A percentile compares a stretch with the other conserved stretches of the same genome.
These are phyloP conservation scores for Logfia minima DNA, from an alignment of 129 eudicot species.

Conservation along the genomic window DNA sequence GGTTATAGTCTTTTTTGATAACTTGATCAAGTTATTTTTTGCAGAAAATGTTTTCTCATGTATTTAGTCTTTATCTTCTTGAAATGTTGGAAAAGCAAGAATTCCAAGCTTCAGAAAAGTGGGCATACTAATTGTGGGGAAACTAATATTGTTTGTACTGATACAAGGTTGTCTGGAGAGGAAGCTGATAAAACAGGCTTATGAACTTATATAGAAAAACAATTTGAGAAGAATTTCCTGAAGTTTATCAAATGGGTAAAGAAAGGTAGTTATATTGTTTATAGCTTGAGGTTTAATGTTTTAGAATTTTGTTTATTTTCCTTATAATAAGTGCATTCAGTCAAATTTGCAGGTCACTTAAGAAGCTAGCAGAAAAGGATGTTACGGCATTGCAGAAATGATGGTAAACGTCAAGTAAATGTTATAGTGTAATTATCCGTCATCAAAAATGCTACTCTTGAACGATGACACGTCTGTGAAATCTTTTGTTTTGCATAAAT, in stretches of 20 bases:
- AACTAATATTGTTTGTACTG: too few species aligned
- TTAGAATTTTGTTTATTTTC: constrained; percentile 17
- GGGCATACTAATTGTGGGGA: too few species aligned
- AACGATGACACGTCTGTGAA: too few species aligned
- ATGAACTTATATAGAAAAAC: constrained; percentile 63
- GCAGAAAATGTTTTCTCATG: neutral
- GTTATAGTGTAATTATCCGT: neutral
- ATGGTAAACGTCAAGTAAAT: constrained; percentile 24
- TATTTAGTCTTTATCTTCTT: too few species aligned
- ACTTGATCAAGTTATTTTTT: constrained; percentile 19
- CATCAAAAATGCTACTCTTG: neutral
- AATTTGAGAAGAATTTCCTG: constrained; percentile 67
- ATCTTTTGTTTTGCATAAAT: too few species aligned
- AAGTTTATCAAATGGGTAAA: constrained; percentile 74
- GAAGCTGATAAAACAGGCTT: too few species aligned
- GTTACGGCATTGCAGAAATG: constrained; percentile 82
- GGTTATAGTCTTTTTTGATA: constrained; percentile 13
- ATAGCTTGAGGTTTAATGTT: constrained; percentile 4
- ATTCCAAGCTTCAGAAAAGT: too few species aligned
- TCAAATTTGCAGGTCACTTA: constrained; percentile 54
- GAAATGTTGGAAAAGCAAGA: too few species aligned
- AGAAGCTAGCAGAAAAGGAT: constrained; percentile 76
- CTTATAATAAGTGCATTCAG: constrained; percentile 24
- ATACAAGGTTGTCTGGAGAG: too few species aligned
- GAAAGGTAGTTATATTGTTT: constrained; percentile 57